Base-by-base conservation (phyloP, 352 stramenopile genomes). In the Globisporangium ultimum region DNA sequence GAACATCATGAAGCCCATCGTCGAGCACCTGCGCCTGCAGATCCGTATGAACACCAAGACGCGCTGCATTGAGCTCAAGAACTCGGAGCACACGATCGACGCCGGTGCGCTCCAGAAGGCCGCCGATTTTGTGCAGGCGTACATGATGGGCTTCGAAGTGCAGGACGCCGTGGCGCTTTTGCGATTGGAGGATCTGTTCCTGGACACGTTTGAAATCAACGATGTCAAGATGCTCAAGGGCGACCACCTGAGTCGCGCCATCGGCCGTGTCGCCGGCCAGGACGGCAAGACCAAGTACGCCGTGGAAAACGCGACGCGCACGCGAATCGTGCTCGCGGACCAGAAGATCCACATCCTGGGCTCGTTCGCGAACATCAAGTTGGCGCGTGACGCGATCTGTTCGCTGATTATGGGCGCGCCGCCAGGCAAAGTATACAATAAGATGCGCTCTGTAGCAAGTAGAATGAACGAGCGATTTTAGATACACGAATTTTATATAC, bases 361-460 rank as follows among this genome's bases (percentile, higher is more conserved):
- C 55, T 98, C 87, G 21, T 99, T 98, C 67, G 80, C 91, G 32
- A 99, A 99, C 87, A 99, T 99, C 73, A 96, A 98, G 65, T 79
- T 99, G 28, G 98, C 98, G n/a, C 88, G 88, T 18, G 86, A 95
- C 57, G 86, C 88, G 15, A 85, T 96, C 54, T 96, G 86, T 66
- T 93, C 87, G 61, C 74, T 95, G 41, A 96, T 96, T 56, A 95
- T 99, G 70, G 98, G 98, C 55, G 97, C 98, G 20, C 97, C 97
- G 38, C 98, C 98, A 20, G 97, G 97, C 63, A 99, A 99, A 77
- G 97, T 99, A 58, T 99, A 99, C 84, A 99, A 99, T 79, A 98
- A 99, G 77, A 99, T 99, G 97, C 91, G 97, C 58, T 98, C 97
- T 75, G 97, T 99, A 43, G 96, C 97, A 42, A 98, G 96, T 71